Evolutionary conservation across 768 basidiomycete species (phyloP).

Genomic region (Tephrocybe sp.): DNA sequence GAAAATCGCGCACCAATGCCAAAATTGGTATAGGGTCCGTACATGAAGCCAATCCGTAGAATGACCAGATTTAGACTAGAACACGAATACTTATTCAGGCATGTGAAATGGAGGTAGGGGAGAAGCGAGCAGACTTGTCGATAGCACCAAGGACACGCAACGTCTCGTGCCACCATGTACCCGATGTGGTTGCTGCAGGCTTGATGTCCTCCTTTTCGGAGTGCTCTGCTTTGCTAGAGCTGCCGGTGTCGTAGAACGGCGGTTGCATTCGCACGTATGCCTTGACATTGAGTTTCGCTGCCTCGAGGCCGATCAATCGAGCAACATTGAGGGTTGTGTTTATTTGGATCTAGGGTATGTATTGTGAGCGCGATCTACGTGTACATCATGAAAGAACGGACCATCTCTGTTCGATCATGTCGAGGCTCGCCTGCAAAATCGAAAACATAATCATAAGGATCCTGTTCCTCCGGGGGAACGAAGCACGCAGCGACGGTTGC

Average conservation of each 20-base stretch:
- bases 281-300: slow-evolving; percentile 75
- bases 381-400: slow-evolving; percentile 31
- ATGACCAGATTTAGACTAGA: slow-evolving; percentile 78
- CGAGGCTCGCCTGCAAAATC: slow-evolving; percentile 83
- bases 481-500: slow-evolving; percentile 70
- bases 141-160: slow-evolving; percentile 74
- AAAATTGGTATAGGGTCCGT: slow-evolving; percentile 79
- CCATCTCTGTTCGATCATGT: slow-evolving; percentile 74
- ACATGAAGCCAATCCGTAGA: slow-evolving; percentile 70
- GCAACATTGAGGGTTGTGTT: slow-evolving; percentile 71
- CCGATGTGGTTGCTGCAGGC: slow-evolving; percentile 66
- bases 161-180: slow-evolving; percentile 90
- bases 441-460: slow-evolving; percentile 79
- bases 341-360: slow-evolving; percentile 73
- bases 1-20: slow-evolving; percentile 54
- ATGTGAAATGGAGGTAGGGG: slow-evolving; percentile 7
- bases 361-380: slow-evolving; percentile 9
- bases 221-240: slow-evolving; percentile 53
- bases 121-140: slow-evolving; percentile 49
- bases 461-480: slow-evolving; percentile 66
- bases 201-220: slow-evolving; percentile 76
- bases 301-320: slow-evolving; percentile 70
- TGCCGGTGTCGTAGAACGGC: slow-evolving; percentile 73
- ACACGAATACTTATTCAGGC: slow-evolving; percentile 16
- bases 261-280: slow-evolving; percentile 78